A percentile compares a stretch with the other conserved stretches of the same genome.
These are phyloP conservation scores for Erysiphe neolycopersici DNA, from an alignment of 2,329 filamentous ascomycete genomes.

Conservation along the genomic window DNA sequence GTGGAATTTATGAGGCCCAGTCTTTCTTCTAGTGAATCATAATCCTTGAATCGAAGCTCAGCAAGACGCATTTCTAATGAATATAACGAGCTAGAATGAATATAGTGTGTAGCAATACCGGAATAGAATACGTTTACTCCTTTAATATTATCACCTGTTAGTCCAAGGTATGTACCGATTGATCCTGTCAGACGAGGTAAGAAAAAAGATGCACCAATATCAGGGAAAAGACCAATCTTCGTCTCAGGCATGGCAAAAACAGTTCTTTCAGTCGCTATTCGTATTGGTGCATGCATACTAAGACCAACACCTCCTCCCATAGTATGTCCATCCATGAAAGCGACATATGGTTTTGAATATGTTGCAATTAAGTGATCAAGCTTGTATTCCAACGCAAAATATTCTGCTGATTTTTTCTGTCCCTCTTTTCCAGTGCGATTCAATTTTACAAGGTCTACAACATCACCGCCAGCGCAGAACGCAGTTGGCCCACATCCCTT, in stretches of 20 bases:
- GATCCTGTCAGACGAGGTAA: conserved; percentile 67
- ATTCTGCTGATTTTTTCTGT: conserved; percentile 49
- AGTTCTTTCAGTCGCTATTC: conserved; percentile 87
- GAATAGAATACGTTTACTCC: conserved; percentile 75
- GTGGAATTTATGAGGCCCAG: conserved; percentile 55
- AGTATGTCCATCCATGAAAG: conserved; percentile 92
- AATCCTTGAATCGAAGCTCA: conserved; percentile 71
- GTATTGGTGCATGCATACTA: conserved; percentile 81
- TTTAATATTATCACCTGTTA: conserved; percentile 62
- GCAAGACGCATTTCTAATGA: conserved; percentile 62
- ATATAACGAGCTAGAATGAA: conserved; percentile 69
- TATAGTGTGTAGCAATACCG: conserved; percentile 83
- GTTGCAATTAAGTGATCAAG: conserved; percentile 89
- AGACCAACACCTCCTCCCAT: conserved; percentile 96
- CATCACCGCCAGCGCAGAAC: conserved; percentile 85
- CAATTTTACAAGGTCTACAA: conserved; percentile 46
- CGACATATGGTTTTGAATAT: conserved; percentile 75
- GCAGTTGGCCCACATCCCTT: conserved; percentile 69
- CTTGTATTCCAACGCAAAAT: conserved; percentile 88
- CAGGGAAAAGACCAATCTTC: conserved; percentile 93
- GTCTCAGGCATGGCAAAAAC: conserved; percentile 98
- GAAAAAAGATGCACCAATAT: conserved; percentile 93
- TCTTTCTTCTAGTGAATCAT: conserved; percentile 32
- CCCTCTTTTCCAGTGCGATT: conserved; percentile 44
- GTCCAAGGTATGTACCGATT: conserved; percentile 71